A percentile compares a stretch with the other conserved stretches of the same genome.
Evolutionary conservation across 2,329 filamentous ascomycete genomes (phyloP).

Genomic region (Purpureocillium takamizusanense): DNA sequence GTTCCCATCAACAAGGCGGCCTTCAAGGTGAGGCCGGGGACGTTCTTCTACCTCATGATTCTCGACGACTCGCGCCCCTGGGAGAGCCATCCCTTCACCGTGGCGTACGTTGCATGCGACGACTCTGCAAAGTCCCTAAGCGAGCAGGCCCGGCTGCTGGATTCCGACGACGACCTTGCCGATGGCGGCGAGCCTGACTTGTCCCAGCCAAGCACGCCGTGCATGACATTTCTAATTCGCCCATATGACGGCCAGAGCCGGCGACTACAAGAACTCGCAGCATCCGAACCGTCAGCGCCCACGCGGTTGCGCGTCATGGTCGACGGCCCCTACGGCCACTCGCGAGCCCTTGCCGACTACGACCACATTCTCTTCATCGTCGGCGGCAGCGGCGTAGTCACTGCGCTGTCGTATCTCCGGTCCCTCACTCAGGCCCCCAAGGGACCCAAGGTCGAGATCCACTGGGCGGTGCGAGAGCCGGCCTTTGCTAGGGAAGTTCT

Average conservation of each 20-base stretch:
- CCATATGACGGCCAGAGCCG: slow-evolving; percentile 36
- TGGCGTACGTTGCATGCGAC: slow-evolving; percentile 21
- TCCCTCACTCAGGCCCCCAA: slow-evolving; percentile 11
- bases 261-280: slow-evolving; percentile 20
- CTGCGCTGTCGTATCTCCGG: slow-evolving; percentile 28
- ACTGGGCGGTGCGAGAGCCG: slow-evolving; percentile 35
- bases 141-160: slow-evolving; percentile 24
- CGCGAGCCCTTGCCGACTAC: slow-evolving; percentile 26
- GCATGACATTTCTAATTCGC: slow-evolving; percentile 33
- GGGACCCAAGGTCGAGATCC: slow-evolving; percentile 19
- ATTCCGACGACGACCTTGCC: slow-evolving; percentile 3
- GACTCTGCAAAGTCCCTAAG: slow-evolving; percentile 10
- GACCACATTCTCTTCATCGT: slow-evolving; percentile 32
- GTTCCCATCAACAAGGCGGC: slow-evolving; percentile 23
- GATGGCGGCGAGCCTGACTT: not conserved
- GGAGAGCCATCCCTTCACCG: slow-evolving; percentile 43
- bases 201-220: not conserved
- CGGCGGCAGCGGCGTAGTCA: slow-evolving; percentile 35
- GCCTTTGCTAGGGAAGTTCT: slow-evolving; percentile 26
- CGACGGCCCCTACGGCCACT: slow-evolving; percentile 36
- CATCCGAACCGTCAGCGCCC: slow-evolving; percentile 11
- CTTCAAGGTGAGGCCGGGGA: slow-evolving; percentile 28
- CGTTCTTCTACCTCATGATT: slow-evolving; percentile 35
- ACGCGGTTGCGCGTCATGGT: slow-evolving; percentile 26
- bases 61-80: slow-evolving; percentile 29